These are phyloP conservation scores for Starmerella vitae DNA, from an alignment of 805 yeast genomes.

Conservation along the genomic window DNA sequence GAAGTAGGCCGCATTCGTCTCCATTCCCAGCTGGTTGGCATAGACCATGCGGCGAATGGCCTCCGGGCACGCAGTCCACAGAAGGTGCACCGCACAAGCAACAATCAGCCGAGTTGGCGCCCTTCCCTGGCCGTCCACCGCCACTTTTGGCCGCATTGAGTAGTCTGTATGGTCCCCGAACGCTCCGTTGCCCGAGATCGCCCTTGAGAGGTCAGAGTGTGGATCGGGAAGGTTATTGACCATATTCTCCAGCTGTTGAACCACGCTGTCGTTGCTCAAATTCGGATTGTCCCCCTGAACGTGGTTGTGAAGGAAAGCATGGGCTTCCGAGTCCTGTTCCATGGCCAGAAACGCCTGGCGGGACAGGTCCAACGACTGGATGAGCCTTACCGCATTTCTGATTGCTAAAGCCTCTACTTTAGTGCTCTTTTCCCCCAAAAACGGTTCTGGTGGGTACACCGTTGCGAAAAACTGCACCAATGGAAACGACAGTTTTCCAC, in stretches of 20 bases:
- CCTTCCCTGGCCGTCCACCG: not conserved
- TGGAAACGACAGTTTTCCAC: not conserved
- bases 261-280: not conserved
- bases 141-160: not conserved
- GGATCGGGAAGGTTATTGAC: not conserved
- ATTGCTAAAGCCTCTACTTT: not conserved
- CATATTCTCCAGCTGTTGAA: not conserved
- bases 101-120: slow-evolving; percentile 28
- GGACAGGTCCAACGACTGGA: slow-evolving; percentile 16
- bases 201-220: slow-evolving; percentile 9
- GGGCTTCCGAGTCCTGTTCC: slow-evolving; percentile 46
- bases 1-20: slow-evolving; percentile 68
- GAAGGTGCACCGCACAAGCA: slow-evolving; percentile 51
- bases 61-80: slow-evolving; percentile 41
- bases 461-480: not conserved
- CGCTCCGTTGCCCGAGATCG: slow-evolving; percentile 5
- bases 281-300: not conserved
- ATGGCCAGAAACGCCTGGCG: slow-evolving; percentile 27
- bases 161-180: slow-evolving; percentile 7
- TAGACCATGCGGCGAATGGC: slow-evolving; percentile 34
- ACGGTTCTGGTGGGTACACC: too few relatives aligned
- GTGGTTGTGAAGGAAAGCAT: slow-evolving; percentile 31
- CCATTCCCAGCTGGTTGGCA: slow-evolving; percentile 71
- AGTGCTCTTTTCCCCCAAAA: not conserved
- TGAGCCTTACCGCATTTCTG: not conserved